These are phyloP conservation scores for Magnaporthiopsis incrustans DNA, from an alignment of 2,329 filamentous ascomycete genomes.

Conservation along the genomic window DNA sequence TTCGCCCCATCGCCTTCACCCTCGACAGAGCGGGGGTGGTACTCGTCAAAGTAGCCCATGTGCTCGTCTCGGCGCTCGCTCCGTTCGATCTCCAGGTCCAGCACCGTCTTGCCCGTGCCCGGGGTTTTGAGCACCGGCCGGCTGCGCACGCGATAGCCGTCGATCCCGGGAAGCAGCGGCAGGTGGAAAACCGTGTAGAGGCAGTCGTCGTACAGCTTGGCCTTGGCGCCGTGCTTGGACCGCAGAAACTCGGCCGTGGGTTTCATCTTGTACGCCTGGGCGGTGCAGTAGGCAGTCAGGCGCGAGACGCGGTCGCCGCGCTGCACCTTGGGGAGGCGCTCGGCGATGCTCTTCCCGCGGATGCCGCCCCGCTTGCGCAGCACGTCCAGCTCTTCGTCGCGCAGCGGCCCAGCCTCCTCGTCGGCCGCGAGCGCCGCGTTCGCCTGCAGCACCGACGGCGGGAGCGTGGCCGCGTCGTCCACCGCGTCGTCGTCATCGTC, in stretches of 20 bases:
- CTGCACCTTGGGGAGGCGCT: conserved; percentile 81
- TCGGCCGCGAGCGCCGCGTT: conserved; percentile 38
- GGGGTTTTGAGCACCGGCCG: conserved; percentile 88
- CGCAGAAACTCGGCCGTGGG: conserved; percentile 83
- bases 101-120: conserved; percentile 76
- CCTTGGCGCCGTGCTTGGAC: conserved; percentile 80
- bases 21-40: conserved; percentile 29
- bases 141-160: conserved; percentile 82
- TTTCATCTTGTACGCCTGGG: conserved; percentile 85
- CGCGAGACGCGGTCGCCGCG: conserved; percentile 80
- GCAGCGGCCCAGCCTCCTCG: conserved; percentile 57
- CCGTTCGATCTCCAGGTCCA: conserved; percentile 93
- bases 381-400: conserved; percentile 60
- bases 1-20: conserved; percentile 9
- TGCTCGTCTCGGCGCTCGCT: conserved; percentile 85
- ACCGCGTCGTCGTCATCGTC: conserved; percentile 49
- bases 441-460: conserved; percentile 49
- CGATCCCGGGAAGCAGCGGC: conserved; percentile 74
- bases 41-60: conserved; percentile 78
- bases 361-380: conserved; percentile 53
- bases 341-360: conserved; percentile 82
- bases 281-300: conserved; percentile 93
- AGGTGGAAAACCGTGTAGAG: conserved; percentile 93
- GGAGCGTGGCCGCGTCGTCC: conserved; percentile 39
- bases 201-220: conserved; percentile 96